A percentile compares a stretch with the other conserved stretches of the same genome.
Evolutionary conservation across 2,329 filamentous ascomycete species (phyloP).

Genomic region (Trichoderma citrinoviride): DNA sequence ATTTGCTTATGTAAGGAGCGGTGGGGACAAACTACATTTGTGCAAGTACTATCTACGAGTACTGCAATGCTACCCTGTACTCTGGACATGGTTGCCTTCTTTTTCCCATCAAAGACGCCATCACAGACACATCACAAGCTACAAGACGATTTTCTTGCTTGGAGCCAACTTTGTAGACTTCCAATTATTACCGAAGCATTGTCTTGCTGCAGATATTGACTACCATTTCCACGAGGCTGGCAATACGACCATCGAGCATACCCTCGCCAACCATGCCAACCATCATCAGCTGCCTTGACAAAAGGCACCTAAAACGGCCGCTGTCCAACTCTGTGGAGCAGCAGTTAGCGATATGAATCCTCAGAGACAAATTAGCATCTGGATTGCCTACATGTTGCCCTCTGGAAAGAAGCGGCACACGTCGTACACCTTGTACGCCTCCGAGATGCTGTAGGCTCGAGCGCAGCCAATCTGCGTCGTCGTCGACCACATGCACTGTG

Average conservation of each 20-base stretch:
- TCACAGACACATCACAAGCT: neutral
- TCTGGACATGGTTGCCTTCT: neutral
- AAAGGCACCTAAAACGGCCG: constrained; percentile 26
- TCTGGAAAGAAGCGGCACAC: constrained; percentile 38
- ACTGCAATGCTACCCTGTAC: neutral
- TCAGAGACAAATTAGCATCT: accelerated
- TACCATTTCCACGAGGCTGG: neutral
- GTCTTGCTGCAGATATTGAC: too few species aligned
- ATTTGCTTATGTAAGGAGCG: neutral
- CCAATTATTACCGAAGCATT: neutral
- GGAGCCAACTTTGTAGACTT: neutral
- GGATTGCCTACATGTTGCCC: constrained; percentile 37
- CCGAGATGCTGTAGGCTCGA: constrained; percentile 32
- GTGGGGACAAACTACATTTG: too few species aligned
- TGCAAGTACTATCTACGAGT: too few species aligned
- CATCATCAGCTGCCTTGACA: neutral
- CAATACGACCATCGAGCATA: too few species aligned
- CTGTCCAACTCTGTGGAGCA: constrained; percentile 30
- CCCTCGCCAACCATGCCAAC: neutral
- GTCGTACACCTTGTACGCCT: constrained; percentile 35
- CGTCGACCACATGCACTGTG: constrained; percentile 38
- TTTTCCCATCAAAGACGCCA: too few species aligned
- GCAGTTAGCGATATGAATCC: neutral
- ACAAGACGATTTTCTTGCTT: neutral
- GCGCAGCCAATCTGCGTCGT: constrained; percentile 37